Evolutionary conservation across 2,329 filamentous ascomycete genomes (phyloP), one percentile per base, ranked within the genome.

Genomic region (Xylaria sp.): DNA sequence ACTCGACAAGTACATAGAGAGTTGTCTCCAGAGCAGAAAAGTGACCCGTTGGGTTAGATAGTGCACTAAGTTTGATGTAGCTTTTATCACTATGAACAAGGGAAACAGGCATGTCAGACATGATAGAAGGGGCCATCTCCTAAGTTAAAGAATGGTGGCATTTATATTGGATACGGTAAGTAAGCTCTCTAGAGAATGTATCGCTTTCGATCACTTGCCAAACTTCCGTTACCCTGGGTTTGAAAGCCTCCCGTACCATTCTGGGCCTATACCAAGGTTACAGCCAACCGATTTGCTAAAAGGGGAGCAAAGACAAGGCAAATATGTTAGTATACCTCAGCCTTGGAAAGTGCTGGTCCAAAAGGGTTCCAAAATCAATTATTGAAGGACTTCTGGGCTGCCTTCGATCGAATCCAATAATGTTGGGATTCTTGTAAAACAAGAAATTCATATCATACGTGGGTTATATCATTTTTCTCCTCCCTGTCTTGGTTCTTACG

Each of bases 191-290:
- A 65, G 65, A 66, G 61, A 68, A 66, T 66, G 47, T 65, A 65
- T 19, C 62, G 66, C 67, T 68, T 60, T 65, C 66, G 58, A 66
- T 65, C 60, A 56, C 58, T 60, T 65, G 60, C 70, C 70, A 71
- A 71, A 67, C 64, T 67, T 67, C 60, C 57, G 60, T 61, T 73
- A 72, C 69, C 71, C 71, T 71, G 61, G 68, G 64, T 66, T 64
- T 64, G 63, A 67, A 66, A 63, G 67, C 60, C 60, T 62, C 60
- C 63, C 52, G 57, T 63, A 62, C 61, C 61, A 64, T 63, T 65
- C 61, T 64, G 51, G 63, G 64, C 66, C 65, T 73, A 72, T 72
- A 72, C 71, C 71, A 73, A 73, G 66, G 67, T 63, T 31, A 65
- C 63, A 63, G 57, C 66, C 69, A 70, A 67, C 63, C 51, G 57